These are phyloP conservation scores for Talaromyces sp. DNA, from an alignment of 2,329 filamentous ascomycete genomes.

Conservation along the genomic window DNA sequence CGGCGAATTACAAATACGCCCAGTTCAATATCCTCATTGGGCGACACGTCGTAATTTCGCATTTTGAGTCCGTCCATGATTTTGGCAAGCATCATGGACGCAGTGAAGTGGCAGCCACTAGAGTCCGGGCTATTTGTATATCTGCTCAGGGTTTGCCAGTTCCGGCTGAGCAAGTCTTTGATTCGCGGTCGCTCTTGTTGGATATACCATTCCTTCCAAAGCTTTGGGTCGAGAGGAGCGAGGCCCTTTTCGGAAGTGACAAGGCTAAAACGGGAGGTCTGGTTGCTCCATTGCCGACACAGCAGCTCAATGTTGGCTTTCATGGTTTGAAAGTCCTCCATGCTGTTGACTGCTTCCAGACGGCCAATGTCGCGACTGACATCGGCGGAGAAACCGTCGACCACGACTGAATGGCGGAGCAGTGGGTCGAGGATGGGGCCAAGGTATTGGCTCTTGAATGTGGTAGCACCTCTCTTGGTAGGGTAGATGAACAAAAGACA, in stretches of 20 bases:
- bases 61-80: constrained; percentile 56
- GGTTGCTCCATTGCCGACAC: constrained; percentile 35
- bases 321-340: constrained; percentile 53
- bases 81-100: constrained; percentile 54
- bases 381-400: constrained; percentile 56
- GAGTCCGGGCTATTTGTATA: constrained; percentile 25
- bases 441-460: constrained; percentile 57
- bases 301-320: constrained; percentile 36
- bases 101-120: constrained; percentile 36
- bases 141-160: constrained; percentile 34
- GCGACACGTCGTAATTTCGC: constrained; percentile 43
- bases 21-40: constrained; percentile 42
- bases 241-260: constrained; percentile 50
- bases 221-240: constrained; percentile 47
- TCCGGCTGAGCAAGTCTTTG: constrained; percentile 43
- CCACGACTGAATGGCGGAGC: constrained; percentile 54
- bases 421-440: constrained; percentile 59
- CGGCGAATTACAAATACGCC: constrained; percentile 48
- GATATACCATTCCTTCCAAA: constrained; percentile 62
- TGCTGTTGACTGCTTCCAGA: constrained; percentile 49
- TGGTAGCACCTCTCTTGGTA: constrained; percentile 52
- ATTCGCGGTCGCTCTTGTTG: constrained; percentile 60
- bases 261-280: constrained; percentile 38
- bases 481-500: constrained; percentile 61
- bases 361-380: constrained; percentile 51